Conservation (phyloP, 768 basidiomycete species). For the Ephemerocybe angulata region DNA sequence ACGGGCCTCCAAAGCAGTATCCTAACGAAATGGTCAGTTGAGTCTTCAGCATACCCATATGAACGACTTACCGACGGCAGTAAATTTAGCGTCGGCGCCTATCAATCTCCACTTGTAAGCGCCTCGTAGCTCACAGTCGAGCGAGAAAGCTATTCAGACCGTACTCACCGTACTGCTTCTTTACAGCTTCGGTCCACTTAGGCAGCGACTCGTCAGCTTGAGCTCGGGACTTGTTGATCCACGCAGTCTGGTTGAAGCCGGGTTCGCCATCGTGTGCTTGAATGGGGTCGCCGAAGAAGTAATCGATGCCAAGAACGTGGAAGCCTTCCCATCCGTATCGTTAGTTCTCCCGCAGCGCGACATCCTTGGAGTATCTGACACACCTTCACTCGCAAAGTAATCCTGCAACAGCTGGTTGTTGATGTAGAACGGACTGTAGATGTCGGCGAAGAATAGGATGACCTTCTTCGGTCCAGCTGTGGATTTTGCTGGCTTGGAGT, state of each 20-base stretch:
- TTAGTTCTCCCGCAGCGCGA: background rate
- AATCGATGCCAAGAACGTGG: conserved; percentile 56
- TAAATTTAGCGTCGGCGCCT: conserved; percentile 36
- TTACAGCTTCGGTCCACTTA: conserved; percentile 51
- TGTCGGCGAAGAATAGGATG: conserved; percentile 56
- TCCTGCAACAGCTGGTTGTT: conserved; percentile 62
- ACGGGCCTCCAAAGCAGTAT: conserved; percentile 59
- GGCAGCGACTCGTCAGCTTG: conserved; percentile 40
- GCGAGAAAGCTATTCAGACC: background rate
- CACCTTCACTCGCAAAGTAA: conserved; percentile 61
- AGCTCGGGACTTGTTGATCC: conserved; percentile 36
- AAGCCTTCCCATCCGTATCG: conserved; percentile 38
- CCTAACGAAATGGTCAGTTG: conserved; percentile 16
- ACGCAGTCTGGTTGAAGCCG: conserved; percentile 36
- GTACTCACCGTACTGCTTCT: conserved; percentile 48
- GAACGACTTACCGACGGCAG: conserved; percentile 30
- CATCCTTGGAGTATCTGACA: background rate
- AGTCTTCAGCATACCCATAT: background rate
- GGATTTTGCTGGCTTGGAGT: conserved; percentile 39
- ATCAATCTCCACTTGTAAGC: background rate
- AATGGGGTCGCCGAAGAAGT: conserved; percentile 59
- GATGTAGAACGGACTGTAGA: conserved; percentile 55
- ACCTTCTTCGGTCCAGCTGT: conserved; percentile 33
- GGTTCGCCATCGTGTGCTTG: conserved; percentile 32
- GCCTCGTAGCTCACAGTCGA: background rate